phyloP scores from a whole-genome alignment of 2,329 filamentous ascomycete genomes.

The Cladosporium phlei region DNA sequence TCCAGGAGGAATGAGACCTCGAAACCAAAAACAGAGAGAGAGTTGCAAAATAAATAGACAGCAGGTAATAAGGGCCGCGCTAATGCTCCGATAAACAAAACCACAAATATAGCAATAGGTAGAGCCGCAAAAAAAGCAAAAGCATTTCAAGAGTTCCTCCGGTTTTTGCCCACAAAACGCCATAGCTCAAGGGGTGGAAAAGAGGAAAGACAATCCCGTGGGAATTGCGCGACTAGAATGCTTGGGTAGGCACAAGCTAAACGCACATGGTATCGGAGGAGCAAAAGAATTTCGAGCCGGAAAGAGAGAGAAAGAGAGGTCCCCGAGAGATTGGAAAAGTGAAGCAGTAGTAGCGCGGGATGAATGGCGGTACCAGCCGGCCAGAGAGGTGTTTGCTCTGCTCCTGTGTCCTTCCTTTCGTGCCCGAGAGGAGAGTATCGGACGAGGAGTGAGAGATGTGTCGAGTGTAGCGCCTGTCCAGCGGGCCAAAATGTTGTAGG shows the following conservation, averaged over 20 bases:
- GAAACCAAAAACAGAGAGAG: too few relatives aligned
- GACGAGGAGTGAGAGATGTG: slow-evolving; percentile 7
- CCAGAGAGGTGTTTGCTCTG: background rate
- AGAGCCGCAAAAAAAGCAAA: slow-evolving; percentile 1
- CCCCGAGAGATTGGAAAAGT: background rate
- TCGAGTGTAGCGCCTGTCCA: slow-evolving; percentile 4
- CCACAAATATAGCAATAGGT: too few relatives aligned
- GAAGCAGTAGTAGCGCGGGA: background rate
- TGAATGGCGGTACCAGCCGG: slow-evolving; percentile 8
- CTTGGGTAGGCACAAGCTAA: slow-evolving; percentile 1
- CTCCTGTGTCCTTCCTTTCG: slow-evolving; percentile 3
- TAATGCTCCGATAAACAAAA: too few relatives aligned
- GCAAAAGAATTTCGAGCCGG: background rate
- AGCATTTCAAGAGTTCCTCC: too few relatives aligned
- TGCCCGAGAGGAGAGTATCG: background rate
- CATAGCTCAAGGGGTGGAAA: slow-evolving; percentile 4
- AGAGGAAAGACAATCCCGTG: background rate
- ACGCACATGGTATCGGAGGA: slow-evolving; percentile 14
- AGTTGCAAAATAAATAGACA: too few relatives aligned
- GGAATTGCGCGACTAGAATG: background rate
- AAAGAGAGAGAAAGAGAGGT: background rate
- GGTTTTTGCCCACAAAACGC: slow-evolving; percentile 7
- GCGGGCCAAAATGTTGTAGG: background rate
- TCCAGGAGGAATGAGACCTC: too few relatives aligned
- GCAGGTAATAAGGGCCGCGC: too few relatives aligned